Conservation (phyloP, 768 basidiomycete species). For the Lactarius indigo region DNA sequence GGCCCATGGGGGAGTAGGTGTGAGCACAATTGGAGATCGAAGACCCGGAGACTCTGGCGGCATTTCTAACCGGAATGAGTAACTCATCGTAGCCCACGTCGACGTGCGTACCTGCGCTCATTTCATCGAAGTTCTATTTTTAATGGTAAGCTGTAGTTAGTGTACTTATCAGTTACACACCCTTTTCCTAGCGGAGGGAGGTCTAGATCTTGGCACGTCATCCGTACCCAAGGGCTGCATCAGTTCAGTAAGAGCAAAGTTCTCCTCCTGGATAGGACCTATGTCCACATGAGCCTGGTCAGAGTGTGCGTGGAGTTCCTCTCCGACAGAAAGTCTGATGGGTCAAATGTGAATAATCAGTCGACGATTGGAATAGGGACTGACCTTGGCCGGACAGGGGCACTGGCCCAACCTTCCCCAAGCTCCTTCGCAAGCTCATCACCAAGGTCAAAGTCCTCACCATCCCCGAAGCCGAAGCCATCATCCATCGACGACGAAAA, state of each 20-base stretch:
- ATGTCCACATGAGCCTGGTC: constrained; percentile 30
- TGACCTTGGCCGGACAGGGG: constrained; percentile 29
- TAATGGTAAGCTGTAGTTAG: neutral
- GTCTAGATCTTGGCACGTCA: neutral
- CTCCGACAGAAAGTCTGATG: constrained; percentile 2
- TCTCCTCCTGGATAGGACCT: constrained; percentile 24
- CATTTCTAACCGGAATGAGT: constrained; percentile 6
- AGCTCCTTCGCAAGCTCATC: constrained; percentile 75
- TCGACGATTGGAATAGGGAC: neutral
- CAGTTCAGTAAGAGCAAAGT: constrained; percentile 26
- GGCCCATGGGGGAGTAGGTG: constrained; percentile 21
- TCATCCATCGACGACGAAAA: constrained; percentile 57
- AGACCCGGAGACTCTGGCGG: constrained; percentile 2
- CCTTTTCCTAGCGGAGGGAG: constrained; percentile 16
- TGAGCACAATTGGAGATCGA: constrained; percentile 6
- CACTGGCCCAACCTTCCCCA: constrained; percentile 61
- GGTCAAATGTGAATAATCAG: neutral
- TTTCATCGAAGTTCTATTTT: constrained; percentile 16
- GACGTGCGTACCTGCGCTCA: constrained; percentile 10
- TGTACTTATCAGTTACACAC: constrained; percentile 8
- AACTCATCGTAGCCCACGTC: neutral
- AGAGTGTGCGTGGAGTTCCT: constrained; percentile 14
- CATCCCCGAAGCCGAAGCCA: constrained; percentile 40
- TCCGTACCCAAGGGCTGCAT: neutral
- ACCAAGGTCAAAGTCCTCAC: constrained; percentile 58